Base-by-base conservation (phyloP, 2,329 filamentous ascomycete genomes). In the Rutstroemia sp. region DNA sequence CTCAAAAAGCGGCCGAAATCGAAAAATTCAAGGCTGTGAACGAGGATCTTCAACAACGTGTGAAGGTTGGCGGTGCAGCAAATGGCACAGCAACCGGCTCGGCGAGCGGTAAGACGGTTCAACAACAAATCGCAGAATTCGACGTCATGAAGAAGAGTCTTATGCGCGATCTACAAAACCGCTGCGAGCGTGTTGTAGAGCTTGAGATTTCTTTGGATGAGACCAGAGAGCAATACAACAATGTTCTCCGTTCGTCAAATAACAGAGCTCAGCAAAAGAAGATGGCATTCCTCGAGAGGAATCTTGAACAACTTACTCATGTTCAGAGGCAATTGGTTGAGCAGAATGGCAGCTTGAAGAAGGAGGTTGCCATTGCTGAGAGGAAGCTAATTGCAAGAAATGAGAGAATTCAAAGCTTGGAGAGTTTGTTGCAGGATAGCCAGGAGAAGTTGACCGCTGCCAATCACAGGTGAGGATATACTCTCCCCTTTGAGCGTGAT, bases 81-180 rank as follows among this genome's bases (percentile, higher is more conserved):
- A 89, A 84, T 61, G 83, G 83, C 45, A 73, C 75, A 19, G 71
- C 74, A 16, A 74, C 76, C 48, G 74, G 77, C 51, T 73, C 86
- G 69, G 76, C 83, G 56, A 89, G 89, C 67, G 88, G 88, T 78
- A 96, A 96, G 80, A 95, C 90, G 12, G 83, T 97, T 46, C 91
- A 95, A 71, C 92, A 99, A 75, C 94, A 97, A 75, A 95, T 99
- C 72, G 89, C 92, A 57, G 94, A 99, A 71, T 99, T 99, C 66
- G 94, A 99, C 73, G 88, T 90, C 58, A 99, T 99, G 92, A 99
- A 99, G 84, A 99, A 99, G 83, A 95, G 89, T 63, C 79, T 99
- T 64, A 99, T 99, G 94, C 89, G 94, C 57, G 94, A 99, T 73
- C 78, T 99, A 63, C 94, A 99, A 74, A 97, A 99, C 77, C 87